Percentiles rank a stretch among this genome's conserved stretches.
phyloP scores from a whole-genome alignment of 495 filamentous ascomycete genomes.

The Aspergillus asperescens region DNA sequence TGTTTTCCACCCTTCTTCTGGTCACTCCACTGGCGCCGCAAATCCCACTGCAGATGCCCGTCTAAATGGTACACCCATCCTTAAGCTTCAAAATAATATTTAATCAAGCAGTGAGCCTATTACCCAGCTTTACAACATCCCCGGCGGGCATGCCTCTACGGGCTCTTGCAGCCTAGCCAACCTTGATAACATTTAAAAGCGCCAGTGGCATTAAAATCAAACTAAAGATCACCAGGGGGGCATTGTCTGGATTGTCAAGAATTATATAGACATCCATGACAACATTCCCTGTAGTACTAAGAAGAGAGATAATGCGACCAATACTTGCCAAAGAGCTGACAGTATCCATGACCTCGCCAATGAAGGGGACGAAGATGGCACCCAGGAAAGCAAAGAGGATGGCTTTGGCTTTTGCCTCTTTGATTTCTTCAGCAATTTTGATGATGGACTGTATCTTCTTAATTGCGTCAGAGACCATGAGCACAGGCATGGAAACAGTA shows the following conservation, averaged over 20 bases:
- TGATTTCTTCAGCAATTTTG: constrained; percentile 6
- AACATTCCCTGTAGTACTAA: constrained; percentile 4
- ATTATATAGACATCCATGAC: constrained; percentile 7
- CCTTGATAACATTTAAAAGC: neutral
- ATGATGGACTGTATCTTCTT: constrained; percentile 6
- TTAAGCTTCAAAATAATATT: neutral
- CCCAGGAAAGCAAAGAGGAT: constrained; percentile 6
- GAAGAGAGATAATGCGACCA: constrained; percentile 4
- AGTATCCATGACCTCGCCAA: neutral
- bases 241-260: constrained; percentile 3
- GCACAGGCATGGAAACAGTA: constrained; percentile 2
- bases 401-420: neutral
- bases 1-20: too few species aligned
- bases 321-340: neutral
- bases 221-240: constrained; percentile 6
- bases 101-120: neutral
- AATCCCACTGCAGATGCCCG: neutral
- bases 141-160: neutral
- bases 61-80: neutral
- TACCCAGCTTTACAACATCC: too few species aligned
- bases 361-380: constrained; percentile 4
- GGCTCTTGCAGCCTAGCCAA: neutral
- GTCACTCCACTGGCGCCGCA: neutral
- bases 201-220: constrained; percentile 3
- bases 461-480: constrained; percentile 5